Evolutionary conservation across 1,284 basidiomycete species (phyloP), one percentile per base, ranked within the genome.

Genomic region (Sporisorium iseilematis-ciliati): DNA sequence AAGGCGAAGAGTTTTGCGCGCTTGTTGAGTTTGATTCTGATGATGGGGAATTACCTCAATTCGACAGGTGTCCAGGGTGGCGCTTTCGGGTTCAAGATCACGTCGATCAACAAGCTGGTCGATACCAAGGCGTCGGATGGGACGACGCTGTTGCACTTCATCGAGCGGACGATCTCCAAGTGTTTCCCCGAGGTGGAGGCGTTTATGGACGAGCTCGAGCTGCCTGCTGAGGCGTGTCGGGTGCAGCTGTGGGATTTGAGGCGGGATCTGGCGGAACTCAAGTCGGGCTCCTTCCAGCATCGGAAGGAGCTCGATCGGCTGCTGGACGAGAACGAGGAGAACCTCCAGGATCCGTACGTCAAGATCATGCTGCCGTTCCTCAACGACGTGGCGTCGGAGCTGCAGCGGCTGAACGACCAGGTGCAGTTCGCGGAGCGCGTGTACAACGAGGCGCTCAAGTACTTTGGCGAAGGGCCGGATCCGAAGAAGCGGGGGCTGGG

Each of bases 11-110:
- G 78, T 20, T 85, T 85, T 48, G 79, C 81, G 18, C 63, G 78
- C 3, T 57, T 85, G 49, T 57, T 85, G 2, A 78, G 67, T 31
- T 41, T 85, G 20, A 96, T 99, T 75, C 90, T 99, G 12, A 89
- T 97, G 78, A 91, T 99, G 82, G 96, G 96, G 69, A 99, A 99
- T 86, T 99, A 94, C 85, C 94, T 99, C 91, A 99, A 99, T 84
- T 94, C 95, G 25, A 93, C 94, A 45, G 95, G 95, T 71, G 90
- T 95, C 81, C 97, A 97, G 85, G 96, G 96, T 69, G 96, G 95
- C 29, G 97, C 97, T 0, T 97, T 94, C 82, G 96, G 96, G 61
- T 99, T 99, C 90, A 91, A 93, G 82, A 91, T 98, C 67, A 94
- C 93, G 86, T 97, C 94, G 86, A 97, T 99, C 87, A 99, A 99